A percentile compares a stretch with the other conserved stretches of the same genome.
Evolutionary conservation across 371 early-diverging fungal species (phyloP).

Genomic region (Dinochytrium kinnereticum): DNA sequence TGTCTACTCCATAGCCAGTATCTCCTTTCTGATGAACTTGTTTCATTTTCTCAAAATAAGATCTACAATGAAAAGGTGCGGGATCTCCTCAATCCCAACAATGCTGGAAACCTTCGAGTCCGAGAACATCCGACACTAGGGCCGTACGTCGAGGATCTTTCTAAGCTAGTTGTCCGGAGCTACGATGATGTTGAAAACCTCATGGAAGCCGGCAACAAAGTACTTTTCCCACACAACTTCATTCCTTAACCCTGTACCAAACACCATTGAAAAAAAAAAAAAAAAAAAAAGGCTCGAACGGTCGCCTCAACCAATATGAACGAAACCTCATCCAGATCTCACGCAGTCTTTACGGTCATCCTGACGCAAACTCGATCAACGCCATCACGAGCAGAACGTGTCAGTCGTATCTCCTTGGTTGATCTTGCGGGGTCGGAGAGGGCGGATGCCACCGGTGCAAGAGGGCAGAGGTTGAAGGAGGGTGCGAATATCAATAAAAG

Average conservation of each 20-base stretch:
- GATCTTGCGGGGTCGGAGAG: conserved; percentile 90
- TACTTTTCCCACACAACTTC: conserved; percentile 25
- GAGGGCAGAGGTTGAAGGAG: conserved; percentile 96
- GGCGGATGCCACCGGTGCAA: conserved; percentile 93
- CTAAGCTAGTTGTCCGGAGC: conserved; percentile 78
- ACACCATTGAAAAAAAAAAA: no score
- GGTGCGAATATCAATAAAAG: conserved; percentile 99
- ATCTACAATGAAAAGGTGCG: conserved; percentile 87
- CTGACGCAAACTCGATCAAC: conserved; percentile 66
- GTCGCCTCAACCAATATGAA: conserved; percentile 98
- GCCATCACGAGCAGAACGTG: conserved; percentile 20
- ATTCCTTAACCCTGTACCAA: no score
- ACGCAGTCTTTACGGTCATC: conserved; percentile 91
- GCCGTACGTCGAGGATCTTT: conserved; percentile 91
- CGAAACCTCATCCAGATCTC: conserved; percentile 89
- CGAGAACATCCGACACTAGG: conserved; percentile 89
- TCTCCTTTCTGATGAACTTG: no score
- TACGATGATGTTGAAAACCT: conserved; percentile 77
- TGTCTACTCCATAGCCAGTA: no score
- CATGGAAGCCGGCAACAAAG: conserved; percentile 90
- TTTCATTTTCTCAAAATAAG: conserved; percentile 41
- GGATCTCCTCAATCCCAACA: conserved; percentile 84
- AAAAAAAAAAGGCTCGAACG: conserved; percentile 61
- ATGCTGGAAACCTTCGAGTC: conserved; percentile 74
- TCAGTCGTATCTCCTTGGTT: conserved; percentile 56